phyloP scores from a whole-genome alignment of 169 alveolate species.

The Plasmodium sp. region DNA sequence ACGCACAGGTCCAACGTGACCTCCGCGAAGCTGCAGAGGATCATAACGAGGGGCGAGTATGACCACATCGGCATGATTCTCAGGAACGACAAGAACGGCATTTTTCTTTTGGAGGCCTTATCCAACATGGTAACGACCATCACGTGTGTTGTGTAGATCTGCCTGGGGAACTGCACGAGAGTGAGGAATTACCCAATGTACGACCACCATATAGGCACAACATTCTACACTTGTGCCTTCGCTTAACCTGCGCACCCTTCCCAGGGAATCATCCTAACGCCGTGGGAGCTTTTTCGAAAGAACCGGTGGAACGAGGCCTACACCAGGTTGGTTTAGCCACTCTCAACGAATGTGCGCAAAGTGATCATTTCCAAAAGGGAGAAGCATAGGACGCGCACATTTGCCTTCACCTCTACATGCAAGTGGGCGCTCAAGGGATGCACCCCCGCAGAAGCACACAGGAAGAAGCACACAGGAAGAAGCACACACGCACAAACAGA shows the following conservation, averaged over 20 bases:
- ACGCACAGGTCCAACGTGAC: slow-evolving; percentile 22
- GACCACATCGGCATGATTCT: slow-evolving; percentile 92
- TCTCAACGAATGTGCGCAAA: neutral
- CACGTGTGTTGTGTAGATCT: neutral
- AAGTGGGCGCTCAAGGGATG: neutral
- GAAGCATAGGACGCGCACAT: neutral
- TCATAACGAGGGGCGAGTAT: slow-evolving; percentile 86
- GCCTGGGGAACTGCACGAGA: neutral
- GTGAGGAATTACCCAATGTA: neutral
- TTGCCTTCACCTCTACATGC: neutral
- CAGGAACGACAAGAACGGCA: slow-evolving; percentile 75
- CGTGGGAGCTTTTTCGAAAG: slow-evolving; percentile 35
- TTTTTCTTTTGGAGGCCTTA: slow-evolving; percentile 86
- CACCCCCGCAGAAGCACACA: neutral
- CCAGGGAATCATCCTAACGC: slow-evolving; percentile 51
- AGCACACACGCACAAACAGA: neutral
- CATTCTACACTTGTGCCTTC: neutral
- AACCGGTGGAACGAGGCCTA: slow-evolving; percentile 56
- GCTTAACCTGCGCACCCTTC: neutral
- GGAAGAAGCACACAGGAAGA: no score
- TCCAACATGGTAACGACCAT: slow-evolving; percentile 51
- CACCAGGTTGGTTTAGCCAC: neutral
- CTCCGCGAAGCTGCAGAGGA: slow-evolving; percentile 80
- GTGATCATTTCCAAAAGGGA: neutral
- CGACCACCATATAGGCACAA: neutral